Conservation (phyloP, 352 stramenopile species). For the Phytophthora pistaciae region DNA sequence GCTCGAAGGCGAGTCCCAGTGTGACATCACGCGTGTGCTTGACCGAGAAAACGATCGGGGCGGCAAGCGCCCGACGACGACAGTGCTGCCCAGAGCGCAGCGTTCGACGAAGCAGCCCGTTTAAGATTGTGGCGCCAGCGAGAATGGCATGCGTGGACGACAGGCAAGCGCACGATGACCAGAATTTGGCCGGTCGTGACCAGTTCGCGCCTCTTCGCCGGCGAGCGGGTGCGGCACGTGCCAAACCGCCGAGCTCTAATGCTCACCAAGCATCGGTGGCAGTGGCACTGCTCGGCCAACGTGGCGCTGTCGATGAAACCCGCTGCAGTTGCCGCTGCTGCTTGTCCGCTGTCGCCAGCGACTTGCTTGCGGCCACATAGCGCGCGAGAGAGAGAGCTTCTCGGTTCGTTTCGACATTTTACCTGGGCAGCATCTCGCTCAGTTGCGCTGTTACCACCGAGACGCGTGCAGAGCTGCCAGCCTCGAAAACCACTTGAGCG, state of each 20-base stretch:
- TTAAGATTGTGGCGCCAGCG: slow-evolving; percentile 14
- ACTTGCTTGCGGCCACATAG: background rate
- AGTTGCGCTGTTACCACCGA: background rate
- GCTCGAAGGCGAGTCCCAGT: background rate
- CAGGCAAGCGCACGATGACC: slow-evolving; percentile 11
- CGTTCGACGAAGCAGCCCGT: background rate
- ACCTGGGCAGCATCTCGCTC: background rate
- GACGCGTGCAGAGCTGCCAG: background rate
- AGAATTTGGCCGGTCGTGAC: slow-evolving; percentile 1
- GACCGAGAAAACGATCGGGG: slow-evolving; percentile 19
- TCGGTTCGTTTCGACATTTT: background rate
- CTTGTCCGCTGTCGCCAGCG: slow-evolving; percentile 7
- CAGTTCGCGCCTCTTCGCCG: slow-evolving; percentile 3
- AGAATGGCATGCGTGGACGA: slow-evolving; percentile 20
- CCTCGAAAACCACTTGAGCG: too few species aligned
- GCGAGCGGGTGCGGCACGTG: slow-evolving; percentile 14
- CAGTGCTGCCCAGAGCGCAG: background rate
- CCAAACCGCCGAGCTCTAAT: slow-evolving; percentile 20
- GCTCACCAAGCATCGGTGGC: slow-evolving; percentile 5
- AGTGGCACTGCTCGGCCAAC: background rate
- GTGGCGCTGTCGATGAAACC: background rate
- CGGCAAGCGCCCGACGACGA: background rate
- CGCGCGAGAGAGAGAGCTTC: background rate
- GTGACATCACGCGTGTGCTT: slow-evolving; percentile 5
- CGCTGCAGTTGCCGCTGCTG: background rate